Percentiles rank a stretch among this genome's conserved stretches.
These are phyloP conservation scores for Tuber indicum DNA, from an alignment of 495 filamentous ascomycete species.

Conservation along the genomic window DNA sequence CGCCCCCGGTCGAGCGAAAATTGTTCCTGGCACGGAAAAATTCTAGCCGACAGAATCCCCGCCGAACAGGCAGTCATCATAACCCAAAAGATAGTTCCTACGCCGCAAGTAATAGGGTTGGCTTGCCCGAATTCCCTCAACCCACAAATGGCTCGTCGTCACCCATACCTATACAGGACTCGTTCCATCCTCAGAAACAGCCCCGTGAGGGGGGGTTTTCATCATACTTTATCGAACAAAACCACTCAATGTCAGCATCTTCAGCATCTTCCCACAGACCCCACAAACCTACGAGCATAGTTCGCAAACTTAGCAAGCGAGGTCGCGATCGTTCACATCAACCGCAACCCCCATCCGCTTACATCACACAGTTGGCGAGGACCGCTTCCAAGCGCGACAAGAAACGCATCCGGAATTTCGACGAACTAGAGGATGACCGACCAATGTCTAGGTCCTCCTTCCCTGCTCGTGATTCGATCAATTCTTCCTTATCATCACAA, in stretches of 20 bases:
- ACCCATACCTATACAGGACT: slow-evolving; percentile 19
- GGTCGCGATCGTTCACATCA: slow-evolving; percentile 26
- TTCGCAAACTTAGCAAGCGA: slow-evolving; percentile 39
- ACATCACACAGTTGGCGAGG: slow-evolving; percentile 36
- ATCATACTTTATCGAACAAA: slow-evolving; percentile 36
- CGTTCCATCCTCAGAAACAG: slow-evolving; percentile 37
- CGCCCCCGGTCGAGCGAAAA: slow-evolving; percentile 35
- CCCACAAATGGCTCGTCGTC: slow-evolving; percentile 27
- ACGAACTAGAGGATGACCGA: slow-evolving; percentile 34
- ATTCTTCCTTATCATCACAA: slow-evolving; percentile 35
- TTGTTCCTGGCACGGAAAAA: slow-evolving; percentile 34
- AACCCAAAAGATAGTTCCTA: slow-evolving; percentile 2
- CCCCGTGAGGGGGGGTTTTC: slow-evolving; percentile 29
- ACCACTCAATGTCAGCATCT: slow-evolving; percentile 27
- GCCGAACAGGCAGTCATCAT: slow-evolving; percentile 25
- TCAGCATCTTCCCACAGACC: slow-evolving; percentile 37
- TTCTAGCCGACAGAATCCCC: slow-evolving; percentile 33
- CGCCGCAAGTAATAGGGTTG: not conserved
- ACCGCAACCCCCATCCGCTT: slow-evolving; percentile 32
- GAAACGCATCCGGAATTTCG: slow-evolving; percentile 34
- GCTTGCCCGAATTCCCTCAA: slow-evolving; percentile 23
- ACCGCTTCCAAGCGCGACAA: slow-evolving; percentile 33
- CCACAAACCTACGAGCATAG: slow-evolving; percentile 35
- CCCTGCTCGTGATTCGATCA: slow-evolving; percentile 36
- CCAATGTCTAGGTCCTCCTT: slow-evolving; percentile 35